A percentile compares a stretch with the other conserved stretches of the same genome.
These are phyloP conservation scores for Platanthera guangdongensis DNA, from an alignment of 106 monocot genomes.

Conservation along the genomic window DNA sequence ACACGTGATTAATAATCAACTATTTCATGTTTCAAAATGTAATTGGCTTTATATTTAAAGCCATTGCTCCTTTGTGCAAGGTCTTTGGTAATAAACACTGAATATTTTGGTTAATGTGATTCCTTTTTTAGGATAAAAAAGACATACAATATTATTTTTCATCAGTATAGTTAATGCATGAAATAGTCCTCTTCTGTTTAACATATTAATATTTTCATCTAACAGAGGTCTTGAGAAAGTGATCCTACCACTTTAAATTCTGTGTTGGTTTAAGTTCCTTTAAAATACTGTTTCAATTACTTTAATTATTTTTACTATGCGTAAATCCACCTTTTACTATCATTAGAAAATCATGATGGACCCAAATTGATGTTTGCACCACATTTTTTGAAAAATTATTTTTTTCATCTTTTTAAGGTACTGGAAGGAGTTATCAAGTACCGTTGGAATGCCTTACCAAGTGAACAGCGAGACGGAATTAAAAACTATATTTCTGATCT, in stretches of 20 bases:
- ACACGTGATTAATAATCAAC: not conserved
- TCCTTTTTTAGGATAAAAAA: not conserved
- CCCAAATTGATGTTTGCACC: not conserved
- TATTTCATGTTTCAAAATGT: not conserved
- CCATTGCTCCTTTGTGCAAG: not conserved
- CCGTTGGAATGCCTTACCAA: slow-evolving; percentile 94
- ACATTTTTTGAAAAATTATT: not conserved
- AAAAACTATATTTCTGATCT: slow-evolving; percentile 99
- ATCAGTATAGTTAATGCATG: not conserved
- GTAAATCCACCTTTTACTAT: not conserved
- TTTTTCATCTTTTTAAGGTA: slow-evolving; percentile 38
- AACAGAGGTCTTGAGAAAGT: not conserved
- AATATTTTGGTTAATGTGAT: not conserved
- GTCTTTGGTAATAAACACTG: not conserved
- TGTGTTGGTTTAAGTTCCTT: not conserved
- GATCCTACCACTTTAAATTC: not conserved
- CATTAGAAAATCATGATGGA: not conserved
- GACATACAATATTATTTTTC: not conserved
- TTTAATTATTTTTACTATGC: not conserved
- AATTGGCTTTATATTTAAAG: not conserved
- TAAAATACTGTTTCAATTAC: not conserved
- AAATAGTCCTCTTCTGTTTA: not conserved
- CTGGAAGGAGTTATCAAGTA: slow-evolving; percentile 96
- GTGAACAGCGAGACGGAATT: slow-evolving; percentile 93
- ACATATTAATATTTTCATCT: not conserved